Base-by-base conservation (phyloP, 1,139 yeast genomes). In the Taphrina communis region DNA sequence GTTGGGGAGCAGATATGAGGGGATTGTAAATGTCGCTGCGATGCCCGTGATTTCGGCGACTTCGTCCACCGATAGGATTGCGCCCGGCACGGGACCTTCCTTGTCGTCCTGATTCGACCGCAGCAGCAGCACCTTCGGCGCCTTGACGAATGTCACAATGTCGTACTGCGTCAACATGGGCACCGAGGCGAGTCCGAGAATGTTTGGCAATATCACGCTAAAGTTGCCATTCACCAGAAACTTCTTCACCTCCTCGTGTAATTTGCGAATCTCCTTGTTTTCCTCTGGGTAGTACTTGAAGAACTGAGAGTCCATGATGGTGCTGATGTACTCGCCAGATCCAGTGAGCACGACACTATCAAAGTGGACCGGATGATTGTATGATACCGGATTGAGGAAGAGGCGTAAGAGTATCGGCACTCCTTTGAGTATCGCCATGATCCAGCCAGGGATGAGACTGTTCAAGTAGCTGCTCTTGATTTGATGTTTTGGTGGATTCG, bases 261-360 rank as follows among this genome's bases (percentile, higher is more conserved):
- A n/a, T 19, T 63, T 63, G 11, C 42, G 39, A 41, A 63, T 56
- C 38, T 53, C 60, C 44, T 63, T 53, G 48, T 63, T 63, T n/a
- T 55, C 61, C n/a, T 63, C 48, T 6, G 55, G 44, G 2, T 63
- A 63, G 67, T 63, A 57, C 61, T 63, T 63, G 61, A 44, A 63
- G 38, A 63, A 41, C 38, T 63, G 59, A 9, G 42, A 14, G 12
- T 55, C 67, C 19, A 63, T 55, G 17, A 55, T 36, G 39, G 42
- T 58, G 48, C 55, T 55, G 39, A 63, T 19, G 14, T 63, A 63
- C 39, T 55, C 44, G 19, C 67, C 67, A 8, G 35, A 35, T 12
- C 67, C 67, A 0, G 67, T 63, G 21, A 53, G 36, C 19, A 57
- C 52, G 39, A 63, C 38, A 31, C 51, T 25, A 14, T 44, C 42